phyloP scores from a whole-genome alignment of 352 stramenopile genomes.

The Globisporangium rhizosaccharum region DNA sequence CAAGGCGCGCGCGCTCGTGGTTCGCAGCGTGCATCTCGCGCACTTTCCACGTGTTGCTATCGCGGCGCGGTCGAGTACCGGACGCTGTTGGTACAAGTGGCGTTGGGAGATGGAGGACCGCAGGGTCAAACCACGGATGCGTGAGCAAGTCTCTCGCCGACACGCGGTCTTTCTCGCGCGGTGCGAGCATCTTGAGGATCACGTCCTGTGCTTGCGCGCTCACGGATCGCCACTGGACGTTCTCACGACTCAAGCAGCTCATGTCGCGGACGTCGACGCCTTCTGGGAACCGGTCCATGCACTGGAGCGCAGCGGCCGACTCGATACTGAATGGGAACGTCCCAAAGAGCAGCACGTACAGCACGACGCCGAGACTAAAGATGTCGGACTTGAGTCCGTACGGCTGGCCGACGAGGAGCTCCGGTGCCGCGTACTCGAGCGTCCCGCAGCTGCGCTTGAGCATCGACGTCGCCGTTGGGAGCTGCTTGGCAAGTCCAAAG shows the following conservation, averaged over 20 bases:
- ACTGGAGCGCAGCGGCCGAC: slow-evolving; percentile 56
- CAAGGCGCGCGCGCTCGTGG: slow-evolving; percentile 27
- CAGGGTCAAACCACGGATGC: slow-evolving; percentile 57
- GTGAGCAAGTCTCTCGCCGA: slow-evolving; percentile 52
- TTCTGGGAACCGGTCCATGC: slow-evolving; percentile 53
- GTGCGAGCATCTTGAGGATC: slow-evolving; percentile 50
- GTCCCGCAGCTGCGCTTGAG: slow-evolving; percentile 68
- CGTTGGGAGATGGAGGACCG: not conserved
- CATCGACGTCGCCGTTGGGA: slow-evolving; percentile 36
- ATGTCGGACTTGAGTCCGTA: slow-evolving; percentile 79
- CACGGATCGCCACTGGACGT: slow-evolving; percentile 51
- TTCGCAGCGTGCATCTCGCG: slow-evolving; percentile 11
- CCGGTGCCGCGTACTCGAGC: slow-evolving; percentile 70
- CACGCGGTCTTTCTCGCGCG: slow-evolving; percentile 45
- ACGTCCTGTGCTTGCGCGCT: slow-evolving; percentile 53
- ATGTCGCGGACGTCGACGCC: slow-evolving; percentile 75
- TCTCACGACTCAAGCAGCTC: slow-evolving; percentile 60
- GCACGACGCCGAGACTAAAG: slow-evolving; percentile 72
- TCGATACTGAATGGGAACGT: slow-evolving; percentile 76
- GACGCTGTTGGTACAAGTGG: not conserved
- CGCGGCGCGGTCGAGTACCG: not conserved
- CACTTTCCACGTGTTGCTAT: slow-evolving; percentile 11
- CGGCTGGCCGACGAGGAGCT: slow-evolving; percentile 54
- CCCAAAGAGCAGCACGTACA: slow-evolving; percentile 78
- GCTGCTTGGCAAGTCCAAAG: slow-evolving; percentile 72